Percentiles rank a stretch among this genome's conserved stretches.
phyloP scores from a whole-genome alignment of 1,139 yeast species.

The Kodamaea fungicola region DNA sequence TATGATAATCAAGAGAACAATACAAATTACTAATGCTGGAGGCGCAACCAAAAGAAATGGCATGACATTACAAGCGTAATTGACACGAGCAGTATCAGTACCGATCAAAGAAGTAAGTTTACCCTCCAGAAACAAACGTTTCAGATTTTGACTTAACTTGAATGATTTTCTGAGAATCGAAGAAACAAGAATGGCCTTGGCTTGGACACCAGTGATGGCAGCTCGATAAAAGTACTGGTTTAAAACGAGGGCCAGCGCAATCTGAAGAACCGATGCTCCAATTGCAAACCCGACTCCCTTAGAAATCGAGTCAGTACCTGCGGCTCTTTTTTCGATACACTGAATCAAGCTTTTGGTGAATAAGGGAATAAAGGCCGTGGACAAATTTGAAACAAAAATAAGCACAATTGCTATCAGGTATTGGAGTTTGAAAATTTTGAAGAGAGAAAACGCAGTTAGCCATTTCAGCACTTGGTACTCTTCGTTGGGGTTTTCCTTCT shows the following conservation, averaged over 20 bases:
- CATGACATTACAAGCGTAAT: constrained; percentile 69
- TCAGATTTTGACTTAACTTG: constrained; percentile 22
- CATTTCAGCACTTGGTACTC: constrained; percentile 16
- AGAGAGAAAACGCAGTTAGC: constrained; percentile 18
- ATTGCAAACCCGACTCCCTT: constrained; percentile 26
- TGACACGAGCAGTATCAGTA: constrained; percentile 79
- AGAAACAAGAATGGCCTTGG: constrained; percentile 32
- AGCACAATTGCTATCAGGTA: constrained; percentile 26
- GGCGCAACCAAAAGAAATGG: constrained; percentile 65
- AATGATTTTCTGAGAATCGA: constrained; percentile 31
- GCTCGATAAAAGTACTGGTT: constrained; percentile 63
- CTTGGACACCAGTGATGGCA: constrained; percentile 39
- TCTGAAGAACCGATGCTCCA: constrained; percentile 17
- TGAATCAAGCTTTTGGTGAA: constrained; percentile 38
- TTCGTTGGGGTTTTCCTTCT: constrained; percentile 19
- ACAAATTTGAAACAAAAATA: constrained; percentile 12
- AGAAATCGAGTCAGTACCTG: constrained; percentile 13
- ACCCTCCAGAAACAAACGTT: constrained; percentile 28
- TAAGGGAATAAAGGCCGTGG: constrained; percentile 23
- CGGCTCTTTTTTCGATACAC: constrained; percentile 33
- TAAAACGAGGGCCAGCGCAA: constrained; percentile 27
- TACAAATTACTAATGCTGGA: constrained; percentile 53
- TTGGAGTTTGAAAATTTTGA: constrained; percentile 10
- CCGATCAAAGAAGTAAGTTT: constrained; percentile 56
- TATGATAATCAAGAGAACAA: constrained; percentile 63